Base-by-base conservation (phyloP, 1,139 yeast species). In the Trichomonascaceae sp. region DNA sequence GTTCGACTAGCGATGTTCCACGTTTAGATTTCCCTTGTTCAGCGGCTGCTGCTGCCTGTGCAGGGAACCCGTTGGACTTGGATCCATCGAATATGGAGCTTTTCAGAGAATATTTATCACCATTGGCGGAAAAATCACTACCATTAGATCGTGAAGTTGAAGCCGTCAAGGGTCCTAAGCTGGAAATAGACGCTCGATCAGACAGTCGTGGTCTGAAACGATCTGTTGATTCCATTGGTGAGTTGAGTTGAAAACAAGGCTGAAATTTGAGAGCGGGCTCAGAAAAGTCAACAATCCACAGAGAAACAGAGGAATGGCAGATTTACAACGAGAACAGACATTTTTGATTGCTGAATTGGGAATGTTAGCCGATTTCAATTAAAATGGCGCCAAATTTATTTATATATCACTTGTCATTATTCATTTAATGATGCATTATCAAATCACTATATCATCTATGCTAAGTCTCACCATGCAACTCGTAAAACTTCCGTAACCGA, bases 261-360 rank as follows among this genome's bases (percentile, higher is more conserved):
- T 36, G 41, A 36, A 15, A 36, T 36, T 13, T 6, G 38, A 36
- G n/a, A 36, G 15, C 69, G 54, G n/a, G n/a, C n/a, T n/a, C 82
- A 85, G 38, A 43, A 43, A 22, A 9, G 45, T 18, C 9, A 18
- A 39, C 9, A 18, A n/a, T n/a, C n/a, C n/a, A n/a, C n/a, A n/a
- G n/a, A n/a, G n/a, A n/a, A n/a, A n/a, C n/a, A 13, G 27, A 17
- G 45, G 18, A 17, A 39, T n/a, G n/a, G n/a, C n/a, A n/a, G n/a
- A n/a, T n/a, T n/a, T n/a, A n/a, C n/a, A n/a, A n/a, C n/a, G n/a
- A n/a, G n/a, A n/a, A n/a, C n/a, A n/a, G n/a, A n/a, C n/a, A n/a
- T n/a, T n/a, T n/a, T n/a, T n/a, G n/a, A n/a, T n/a, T n/a, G n/a
- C n/a, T n/a, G n/a, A n/a, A n/a, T n/a, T n/a, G n/a, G n/a, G n/a